Base-by-base conservation (phyloP, 1,284 basidiomycete species). In the Cryptococcus sp. region DNA sequence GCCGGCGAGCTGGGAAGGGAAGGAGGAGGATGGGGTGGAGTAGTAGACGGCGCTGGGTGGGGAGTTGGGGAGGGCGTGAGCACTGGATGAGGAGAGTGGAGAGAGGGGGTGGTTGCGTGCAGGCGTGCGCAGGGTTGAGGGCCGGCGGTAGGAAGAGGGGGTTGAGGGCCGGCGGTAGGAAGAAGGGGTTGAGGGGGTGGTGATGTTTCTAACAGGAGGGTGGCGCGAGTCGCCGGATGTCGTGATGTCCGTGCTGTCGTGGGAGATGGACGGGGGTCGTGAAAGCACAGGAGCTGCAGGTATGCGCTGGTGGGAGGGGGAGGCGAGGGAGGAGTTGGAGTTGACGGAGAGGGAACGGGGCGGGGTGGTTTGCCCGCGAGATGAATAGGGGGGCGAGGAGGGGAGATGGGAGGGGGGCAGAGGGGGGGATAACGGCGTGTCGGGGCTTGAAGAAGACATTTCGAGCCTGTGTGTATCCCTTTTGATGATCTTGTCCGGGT, bases 1-100 rank as follows among this genome's bases (percentile, higher is more conserved):
- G 3, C 28, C 59, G 38, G 45, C 46, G 47, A 59, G 48, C 23
- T 51, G 42, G 35, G 39, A 54, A 8, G 59, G 39, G 36, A 60
- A 56, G n/a, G 55, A 24, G 3, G 60, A 57, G 2, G 61, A 53
- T n/a, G 69, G 60, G 15, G 62, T 61, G 6, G 59, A 53, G 44
- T 60, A 61, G 40, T 61, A 61, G 24, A 38, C 35, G 15, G 46
- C 35, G 9, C 49, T 45, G 7, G 56, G 50, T 3, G 68, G 65
- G 9, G 67, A 62, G 13, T 21, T 3, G 1, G 70, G 70, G 21
- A 64, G 49, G 11, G 62, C 59, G 9, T 53, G 24, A 3, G 60
- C 47, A 16, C 53, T 49, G 9, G 44, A 23, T 2, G 55, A 38
- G 9, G 52, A 28, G 28, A 37, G 57, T 50, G 35, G 20, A 40